Conservation (phyloP, 2,329 filamentous ascomycete genomes). For the Epichloe amarillans region DNA sequence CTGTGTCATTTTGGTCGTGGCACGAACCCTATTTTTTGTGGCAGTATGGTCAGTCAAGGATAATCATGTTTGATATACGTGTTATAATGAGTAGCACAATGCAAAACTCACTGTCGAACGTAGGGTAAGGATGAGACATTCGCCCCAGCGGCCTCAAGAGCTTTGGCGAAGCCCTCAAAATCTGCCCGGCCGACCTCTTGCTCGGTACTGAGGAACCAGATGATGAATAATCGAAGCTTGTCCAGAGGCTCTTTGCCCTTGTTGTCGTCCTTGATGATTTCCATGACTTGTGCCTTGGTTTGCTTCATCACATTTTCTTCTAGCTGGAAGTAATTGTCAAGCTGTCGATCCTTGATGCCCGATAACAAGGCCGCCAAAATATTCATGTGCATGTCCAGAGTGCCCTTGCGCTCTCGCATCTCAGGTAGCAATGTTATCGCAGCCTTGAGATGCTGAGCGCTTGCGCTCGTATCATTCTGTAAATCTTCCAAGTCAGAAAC, state of each 20-base stretch:
- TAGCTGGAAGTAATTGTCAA: conserved; percentile 92
- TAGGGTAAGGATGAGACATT: conserved; percentile 72
- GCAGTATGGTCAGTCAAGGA: not conserved
- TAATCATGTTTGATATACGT: not conserved
- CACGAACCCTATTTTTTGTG: conserved; percentile 53
- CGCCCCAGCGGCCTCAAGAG: conserved; percentile 60
- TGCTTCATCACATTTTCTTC: conserved; percentile 91
- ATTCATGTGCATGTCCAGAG: conserved; percentile 98
- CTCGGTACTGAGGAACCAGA: conserved; percentile 93
- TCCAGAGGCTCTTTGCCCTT: conserved; percentile 78
- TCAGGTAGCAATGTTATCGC: conserved; percentile 90
- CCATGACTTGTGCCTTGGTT: conserved; percentile 75
- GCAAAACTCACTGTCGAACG: conserved; percentile 57
- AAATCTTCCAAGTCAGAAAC: conserved; percentile 87
- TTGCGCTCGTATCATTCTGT: conserved; percentile 75
- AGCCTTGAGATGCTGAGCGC: conserved; percentile 87
- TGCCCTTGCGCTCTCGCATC: conserved; percentile 80
- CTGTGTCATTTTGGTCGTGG: conserved; percentile 96
- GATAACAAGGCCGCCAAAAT: conserved; percentile 64
- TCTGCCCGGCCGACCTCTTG: conserved; percentile 73
- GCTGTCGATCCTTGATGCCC: conserved; percentile 85
- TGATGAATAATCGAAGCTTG: conserved; percentile 87
- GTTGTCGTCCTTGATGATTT: conserved; percentile 65
- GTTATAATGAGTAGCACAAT: not conserved
- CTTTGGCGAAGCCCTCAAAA: conserved; percentile 75